Conservation (phyloP, 345 rosid genomes). For the Dovyalis caffra region DNA sequence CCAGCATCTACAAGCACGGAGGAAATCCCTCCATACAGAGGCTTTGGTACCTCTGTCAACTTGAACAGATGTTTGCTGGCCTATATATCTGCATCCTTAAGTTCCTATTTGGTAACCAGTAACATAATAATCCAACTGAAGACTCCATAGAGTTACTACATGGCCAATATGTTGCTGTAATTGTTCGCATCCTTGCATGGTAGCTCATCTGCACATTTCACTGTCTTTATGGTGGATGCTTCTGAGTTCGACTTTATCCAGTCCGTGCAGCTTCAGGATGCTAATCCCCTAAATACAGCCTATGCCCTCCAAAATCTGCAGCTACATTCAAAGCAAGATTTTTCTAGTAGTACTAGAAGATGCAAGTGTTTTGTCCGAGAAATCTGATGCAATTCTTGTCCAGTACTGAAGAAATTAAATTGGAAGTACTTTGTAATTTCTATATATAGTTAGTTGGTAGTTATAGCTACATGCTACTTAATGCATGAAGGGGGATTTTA, state of each 20-base stretch:
- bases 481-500: background rate
- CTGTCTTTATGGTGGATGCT: background rate
- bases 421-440: background rate
- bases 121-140: no score
- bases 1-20: background rate
- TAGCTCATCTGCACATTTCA: background rate
- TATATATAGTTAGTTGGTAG: background rate
- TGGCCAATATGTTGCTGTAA: background rate
- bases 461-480: background rate
- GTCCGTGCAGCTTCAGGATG: background rate
- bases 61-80: background rate
- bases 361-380: background rate
- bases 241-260: background rate
- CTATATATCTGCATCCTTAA: background rate
- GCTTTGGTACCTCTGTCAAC: background rate
- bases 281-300: background rate
- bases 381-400: background rate
- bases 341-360: background rate
- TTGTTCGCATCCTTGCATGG: background rate
- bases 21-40: background rate
- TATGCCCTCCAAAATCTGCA: background rate
- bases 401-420: background rate
- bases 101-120: background rate
- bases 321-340: background rate
- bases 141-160: background rate